phyloP scores from a whole-genome alignment of 2,329 filamentous ascomycete species.

The Periconia digitata region DNA sequence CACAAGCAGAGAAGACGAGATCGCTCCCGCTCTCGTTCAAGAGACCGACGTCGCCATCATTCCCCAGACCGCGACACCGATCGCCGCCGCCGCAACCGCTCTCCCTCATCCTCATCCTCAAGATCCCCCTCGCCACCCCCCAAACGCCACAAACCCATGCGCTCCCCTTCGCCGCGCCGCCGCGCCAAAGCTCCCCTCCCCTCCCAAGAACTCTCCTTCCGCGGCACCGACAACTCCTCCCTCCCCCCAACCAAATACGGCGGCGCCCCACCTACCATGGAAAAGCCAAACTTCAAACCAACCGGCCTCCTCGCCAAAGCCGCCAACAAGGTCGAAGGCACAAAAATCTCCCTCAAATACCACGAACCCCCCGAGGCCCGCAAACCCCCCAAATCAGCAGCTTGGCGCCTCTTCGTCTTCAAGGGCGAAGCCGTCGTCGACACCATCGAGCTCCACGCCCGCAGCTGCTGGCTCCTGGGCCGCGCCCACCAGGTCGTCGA shows the following conservation, averaged over 20 bases:
- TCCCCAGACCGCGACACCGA: slow-evolving; percentile 15
- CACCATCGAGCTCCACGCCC: slow-evolving; percentile 72
- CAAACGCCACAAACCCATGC: slow-evolving; percentile 37
- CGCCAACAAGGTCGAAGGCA: slow-evolving; percentile 79
- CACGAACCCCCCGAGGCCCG: slow-evolving; percentile 92
- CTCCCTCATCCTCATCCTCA: slow-evolving; percentile 12
- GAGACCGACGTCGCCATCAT: slow-evolving; percentile 12
- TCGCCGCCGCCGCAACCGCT: slow-evolving; percentile 26
- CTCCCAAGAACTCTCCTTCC: slow-evolving; percentile 51
- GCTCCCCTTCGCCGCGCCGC: slow-evolving; percentile 45
- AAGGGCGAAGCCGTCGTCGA: slow-evolving; percentile 79
- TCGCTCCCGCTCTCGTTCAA: slow-evolving; percentile 11
- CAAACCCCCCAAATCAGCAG: slow-evolving; percentile 75
- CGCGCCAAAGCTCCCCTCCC: slow-evolving; percentile 48
- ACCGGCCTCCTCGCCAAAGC: slow-evolving; percentile 85
- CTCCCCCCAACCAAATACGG: slow-evolving; percentile 34
- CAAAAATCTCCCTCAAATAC: slow-evolving; percentile 84
- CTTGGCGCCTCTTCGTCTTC: slow-evolving; percentile 93
- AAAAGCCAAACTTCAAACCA: slow-evolving; percentile 82
- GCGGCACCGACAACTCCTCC: slow-evolving; percentile 33
- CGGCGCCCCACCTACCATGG: slow-evolving; percentile 59
- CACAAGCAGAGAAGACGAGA: slow-evolving; percentile 5
- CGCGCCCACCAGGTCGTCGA: slow-evolving; percentile 81
- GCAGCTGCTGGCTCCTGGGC: slow-evolving; percentile 90
- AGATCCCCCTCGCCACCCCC: slow-evolving; percentile 28